Percentiles rank a stretch among this genome's conserved stretches.
Evolutionary conservation across 768 basidiomycete genomes (phyloP).

Genomic region (Tylopilus sp.): DNA sequence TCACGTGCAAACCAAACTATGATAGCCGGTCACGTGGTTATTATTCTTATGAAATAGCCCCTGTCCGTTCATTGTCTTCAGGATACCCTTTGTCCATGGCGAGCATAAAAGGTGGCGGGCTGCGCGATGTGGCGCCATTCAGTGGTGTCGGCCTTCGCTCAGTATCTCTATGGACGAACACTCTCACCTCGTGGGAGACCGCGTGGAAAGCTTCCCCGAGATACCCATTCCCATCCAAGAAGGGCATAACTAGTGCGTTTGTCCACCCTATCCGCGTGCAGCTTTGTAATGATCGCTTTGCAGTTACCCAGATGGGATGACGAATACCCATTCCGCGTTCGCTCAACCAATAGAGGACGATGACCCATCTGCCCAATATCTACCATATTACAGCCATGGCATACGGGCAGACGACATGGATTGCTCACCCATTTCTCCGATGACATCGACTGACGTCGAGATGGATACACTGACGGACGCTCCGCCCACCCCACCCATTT

Average conservation of each 20-base stretch:
- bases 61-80: not conserved
- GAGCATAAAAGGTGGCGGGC: not conserved
- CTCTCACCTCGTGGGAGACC: not conserved
- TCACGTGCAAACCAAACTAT: conserved; percentile 30
- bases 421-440: conserved; percentile 6
- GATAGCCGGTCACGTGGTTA: conserved; percentile 19
- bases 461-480: conserved; percentile 10
- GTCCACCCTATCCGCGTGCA: not conserved
- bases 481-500: not conserved
- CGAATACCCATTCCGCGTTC: not conserved
- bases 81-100: not conserved
- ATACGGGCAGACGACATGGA: conserved; percentile 12
- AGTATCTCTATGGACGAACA: not conserved
- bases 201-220: not conserved
- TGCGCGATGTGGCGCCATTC: no score
- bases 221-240: not conserved
- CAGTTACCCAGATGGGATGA: not conserved
- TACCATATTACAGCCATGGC: not conserved
- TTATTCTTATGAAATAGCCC: conserved; percentile 13
- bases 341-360: not conserved
- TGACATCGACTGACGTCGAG: conserved; percentile 5
- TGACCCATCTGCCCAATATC: not conserved
- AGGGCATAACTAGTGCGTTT: not conserved
- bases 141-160: no score
- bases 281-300: not conserved